Percentiles rank a stretch among this genome's conserved stretches.
Evolutionary conservation across 306 rosid species (phyloP).

Genomic region (Luffa acutangula): DNA sequence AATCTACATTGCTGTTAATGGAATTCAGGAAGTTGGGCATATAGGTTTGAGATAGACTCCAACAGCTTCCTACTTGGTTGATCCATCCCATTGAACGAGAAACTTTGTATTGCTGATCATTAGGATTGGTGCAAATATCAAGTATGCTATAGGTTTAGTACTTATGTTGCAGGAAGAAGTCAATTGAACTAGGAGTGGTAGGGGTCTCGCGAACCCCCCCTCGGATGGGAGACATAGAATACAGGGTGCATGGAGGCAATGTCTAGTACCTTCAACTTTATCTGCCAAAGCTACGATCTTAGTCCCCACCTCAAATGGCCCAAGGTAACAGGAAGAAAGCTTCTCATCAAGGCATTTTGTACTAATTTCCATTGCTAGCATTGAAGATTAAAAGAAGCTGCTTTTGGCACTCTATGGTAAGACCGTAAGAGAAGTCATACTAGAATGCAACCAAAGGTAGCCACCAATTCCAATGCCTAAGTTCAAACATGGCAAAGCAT

Average conservation of each 20-base stretch:
- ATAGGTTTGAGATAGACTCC: too few relatives aligned
- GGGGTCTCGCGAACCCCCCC: too few relatives aligned
- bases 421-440: neutral
- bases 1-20: too few relatives aligned
- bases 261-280: neutral
- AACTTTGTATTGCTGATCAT: too few relatives aligned
- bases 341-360: neutral
- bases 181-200: too few relatives aligned
- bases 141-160: too few relatives aligned
- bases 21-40: too few relatives aligned
- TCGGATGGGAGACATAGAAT: neutral
- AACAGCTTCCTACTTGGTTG: too few relatives aligned
- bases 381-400: neutral
- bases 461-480: neutral
- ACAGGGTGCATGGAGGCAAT: neutral
- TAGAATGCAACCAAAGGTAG: neutral
- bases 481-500: too few relatives aligned
- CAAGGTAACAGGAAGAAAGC: neutral
- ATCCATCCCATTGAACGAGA: too few relatives aligned
- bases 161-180: too few relatives aligned
- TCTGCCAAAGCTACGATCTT: neutral
- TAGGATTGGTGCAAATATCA: too few relatives aligned
- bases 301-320: neutral
- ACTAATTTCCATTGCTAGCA: neutral
- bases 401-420: neutral